These are phyloP conservation scores for Phytophthora pseudosyringae DNA, from an alignment of 352 stramenopile species.

Conservation along the genomic window DNA sequence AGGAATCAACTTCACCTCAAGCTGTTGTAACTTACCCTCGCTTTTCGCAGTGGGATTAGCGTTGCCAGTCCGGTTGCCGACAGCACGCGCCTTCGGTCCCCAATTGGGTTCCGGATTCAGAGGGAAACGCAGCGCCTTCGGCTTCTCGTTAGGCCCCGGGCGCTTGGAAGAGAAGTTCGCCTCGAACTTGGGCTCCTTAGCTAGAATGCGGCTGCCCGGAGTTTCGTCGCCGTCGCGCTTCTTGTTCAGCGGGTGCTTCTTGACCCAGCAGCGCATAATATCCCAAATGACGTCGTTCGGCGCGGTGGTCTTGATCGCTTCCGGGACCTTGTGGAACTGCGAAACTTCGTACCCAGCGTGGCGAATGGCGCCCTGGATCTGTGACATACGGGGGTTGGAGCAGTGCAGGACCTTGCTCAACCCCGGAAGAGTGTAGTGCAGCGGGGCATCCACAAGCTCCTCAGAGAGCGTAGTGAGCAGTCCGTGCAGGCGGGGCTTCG, in stretches of 20 bases:
- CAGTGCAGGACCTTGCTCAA: slow-evolving; percentile 95
- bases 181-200: slow-evolving; percentile 84
- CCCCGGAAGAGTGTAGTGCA: slow-evolving; percentile 97
- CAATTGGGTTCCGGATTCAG: slow-evolving; percentile 97
- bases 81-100: slow-evolving; percentile 93
- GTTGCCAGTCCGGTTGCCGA: slow-evolving; percentile 65
- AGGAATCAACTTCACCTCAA: not conserved
- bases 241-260: slow-evolving; percentile 93
- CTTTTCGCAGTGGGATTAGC: slow-evolving; percentile 21
- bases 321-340: slow-evolving; percentile 98
- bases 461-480: slow-evolving; percentile 96
- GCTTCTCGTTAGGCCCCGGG: slow-evolving; percentile 71
- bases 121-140: slow-evolving; percentile 93
- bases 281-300: slow-evolving; percentile 98
- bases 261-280: slow-evolving; percentile 96
- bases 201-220: slow-evolving; percentile 85
- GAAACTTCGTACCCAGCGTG: slow-evolving; percentile 97
- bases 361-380: slow-evolving; percentile 94
- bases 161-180: slow-evolving; percentile 85
- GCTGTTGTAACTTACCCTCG: slow-evolving; percentile 25
- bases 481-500: slow-evolving; percentile 93
- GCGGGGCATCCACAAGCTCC: slow-evolving; percentile 94
- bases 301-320: slow-evolving; percentile 98
- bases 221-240: slow-evolving; percentile 85
- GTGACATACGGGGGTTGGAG: slow-evolving; percentile 92